Conservation (phyloP, 805 yeast genomes). For the Ogataea salicorniae region DNA sequence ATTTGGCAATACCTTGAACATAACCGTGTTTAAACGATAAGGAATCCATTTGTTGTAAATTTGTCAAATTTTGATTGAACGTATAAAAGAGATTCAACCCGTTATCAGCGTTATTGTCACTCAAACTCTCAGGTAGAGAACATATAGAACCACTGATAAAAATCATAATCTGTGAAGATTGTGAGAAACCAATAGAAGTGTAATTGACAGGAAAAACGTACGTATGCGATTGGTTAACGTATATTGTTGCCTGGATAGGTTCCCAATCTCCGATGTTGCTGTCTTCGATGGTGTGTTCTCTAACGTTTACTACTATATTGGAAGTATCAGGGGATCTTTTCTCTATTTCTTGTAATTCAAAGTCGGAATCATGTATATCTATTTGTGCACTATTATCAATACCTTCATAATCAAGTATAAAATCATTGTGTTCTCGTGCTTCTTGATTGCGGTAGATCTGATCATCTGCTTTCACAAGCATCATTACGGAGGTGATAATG, state of each 20-base stretch:
- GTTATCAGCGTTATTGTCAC: constrained; percentile 7
- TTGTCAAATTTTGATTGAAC: constrained; percentile 17
- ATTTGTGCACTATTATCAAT: neutral
- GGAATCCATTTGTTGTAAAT: constrained; percentile 8
- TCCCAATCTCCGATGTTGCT: constrained; percentile 5
- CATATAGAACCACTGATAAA: constrained; percentile 51
- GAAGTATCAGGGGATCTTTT: neutral
- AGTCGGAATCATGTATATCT: neutral
- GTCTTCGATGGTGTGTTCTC: neutral
- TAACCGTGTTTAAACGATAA: constrained; percentile 23
- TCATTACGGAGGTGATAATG: no score
- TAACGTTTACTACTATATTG: no score
- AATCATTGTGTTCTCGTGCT: no score
- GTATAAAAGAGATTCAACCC: constrained; percentile 26
- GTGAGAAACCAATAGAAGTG: constrained; percentile 37
- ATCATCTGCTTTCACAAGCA: no score
- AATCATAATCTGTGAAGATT: constrained; percentile 41
- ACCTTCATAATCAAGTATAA: neutral
- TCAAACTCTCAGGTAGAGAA: constrained; percentile 23
- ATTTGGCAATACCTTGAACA: constrained; percentile 18
- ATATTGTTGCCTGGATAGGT: constrained; percentile 9
- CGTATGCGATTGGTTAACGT: constrained; percentile 5
- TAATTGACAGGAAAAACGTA: constrained; percentile 28
- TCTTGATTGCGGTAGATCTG: no score
- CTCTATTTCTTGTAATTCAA: neutral